Conservation (phyloP, 371 early-diverging fungal species). For the Batkoa obscura region DNA sequence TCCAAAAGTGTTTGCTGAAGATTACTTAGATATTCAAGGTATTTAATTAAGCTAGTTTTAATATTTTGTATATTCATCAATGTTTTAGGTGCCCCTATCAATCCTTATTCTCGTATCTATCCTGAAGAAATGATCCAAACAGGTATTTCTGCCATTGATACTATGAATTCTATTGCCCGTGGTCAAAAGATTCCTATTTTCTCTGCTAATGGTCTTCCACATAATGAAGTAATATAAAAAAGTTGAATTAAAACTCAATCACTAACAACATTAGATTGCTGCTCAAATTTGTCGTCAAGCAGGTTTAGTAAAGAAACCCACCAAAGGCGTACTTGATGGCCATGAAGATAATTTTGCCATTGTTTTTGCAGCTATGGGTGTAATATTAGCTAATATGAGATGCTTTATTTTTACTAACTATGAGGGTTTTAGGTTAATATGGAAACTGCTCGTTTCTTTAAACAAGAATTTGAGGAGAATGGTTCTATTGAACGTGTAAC, state of each 20-base stretch:
- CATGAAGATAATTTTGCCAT: slow-evolving; percentile 99
- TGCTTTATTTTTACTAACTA: background rate
- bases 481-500: slow-evolving; percentile 98
- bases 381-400: background rate
- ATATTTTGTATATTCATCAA: background rate
- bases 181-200: slow-evolving; percentile 99
- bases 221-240: slow-evolving; percentile 72
- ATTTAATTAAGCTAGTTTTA: slow-evolving; percentile 3
- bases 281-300: slow-evolving; percentile 99
- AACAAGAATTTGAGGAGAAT: slow-evolving; percentile 99
- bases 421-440: slow-evolving; percentile 54
- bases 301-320: slow-evolving; percentile 87
- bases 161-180: slow-evolving; percentile 99
- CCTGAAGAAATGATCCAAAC: slow-evolving; percentile 99
- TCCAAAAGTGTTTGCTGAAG: slow-evolving; percentile 98
- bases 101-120: slow-evolving; percentile 98
- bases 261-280: slow-evolving; percentile 54
- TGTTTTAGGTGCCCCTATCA: slow-evolving; percentile 81
- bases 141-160: slow-evolving; percentile 99
- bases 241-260: background rate
- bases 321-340: slow-evolving; percentile 92
- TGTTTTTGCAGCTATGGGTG: slow-evolving; percentile 99
- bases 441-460: slow-evolving; percentile 99
- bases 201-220: slow-evolving; percentile 99
- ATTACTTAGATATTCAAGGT: slow-evolving; percentile 96